phyloP scores from a whole-genome alignment of 106 monocot species.

The Phalaenopsis equestris region DNA sequence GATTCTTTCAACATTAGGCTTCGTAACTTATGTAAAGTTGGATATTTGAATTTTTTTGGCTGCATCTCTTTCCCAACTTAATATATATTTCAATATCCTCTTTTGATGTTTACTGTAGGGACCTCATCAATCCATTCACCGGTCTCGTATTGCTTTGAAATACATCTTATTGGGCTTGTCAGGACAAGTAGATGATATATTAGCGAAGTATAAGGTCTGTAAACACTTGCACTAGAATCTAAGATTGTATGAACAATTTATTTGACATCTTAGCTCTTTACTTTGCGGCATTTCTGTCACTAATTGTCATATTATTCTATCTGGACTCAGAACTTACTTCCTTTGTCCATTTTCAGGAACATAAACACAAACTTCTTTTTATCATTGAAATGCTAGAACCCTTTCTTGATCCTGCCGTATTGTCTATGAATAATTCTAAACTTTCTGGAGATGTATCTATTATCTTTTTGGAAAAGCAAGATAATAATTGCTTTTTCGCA shows the following conservation, averaged over 20 bases:
- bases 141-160: constrained; percentile 71
- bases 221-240: background rate
- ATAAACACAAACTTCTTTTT: constrained; percentile 80
- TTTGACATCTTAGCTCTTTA: background rate
- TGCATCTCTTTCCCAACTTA: background rate
- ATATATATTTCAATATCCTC: background rate
- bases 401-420: constrained; percentile 70
- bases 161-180: constrained; percentile 80
- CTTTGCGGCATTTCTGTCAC: background rate
- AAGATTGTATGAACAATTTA: background rate
- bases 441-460: constrained; percentile 59
- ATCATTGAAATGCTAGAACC: constrained; percentile 97
- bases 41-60: background rate
- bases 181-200: constrained; percentile 90
- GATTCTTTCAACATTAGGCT: background rate
- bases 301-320: background rate
- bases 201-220: constrained; percentile 78
- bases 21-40: background rate
- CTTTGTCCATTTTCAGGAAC: constrained; percentile 37
- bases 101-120: constrained; percentile 32
- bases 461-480: constrained; percentile 39
- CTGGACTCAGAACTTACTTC: background rate
- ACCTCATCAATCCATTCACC: constrained; percentile 33
- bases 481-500: constrained; percentile 46
- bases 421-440: constrained; percentile 33